Conservation (phyloP, 805 yeast species). For the Starmerella sp. region DNA sequence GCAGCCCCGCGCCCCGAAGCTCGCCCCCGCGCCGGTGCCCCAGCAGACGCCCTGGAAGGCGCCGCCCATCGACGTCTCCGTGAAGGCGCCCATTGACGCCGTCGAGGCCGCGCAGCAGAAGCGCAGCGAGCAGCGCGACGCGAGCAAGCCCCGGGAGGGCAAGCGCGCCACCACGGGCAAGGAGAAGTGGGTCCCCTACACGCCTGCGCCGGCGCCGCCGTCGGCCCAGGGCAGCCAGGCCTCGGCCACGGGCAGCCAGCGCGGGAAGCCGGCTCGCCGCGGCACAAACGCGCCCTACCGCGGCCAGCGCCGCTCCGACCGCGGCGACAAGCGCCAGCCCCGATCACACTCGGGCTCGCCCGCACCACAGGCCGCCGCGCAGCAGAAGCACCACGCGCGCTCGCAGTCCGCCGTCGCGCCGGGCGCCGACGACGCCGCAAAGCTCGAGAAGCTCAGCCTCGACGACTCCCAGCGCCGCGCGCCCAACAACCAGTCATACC, state of each 20-base stretch:
- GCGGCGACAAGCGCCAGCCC: conserved; percentile 11
- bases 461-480: conserved; percentile 1
- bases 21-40: conserved; percentile 60
- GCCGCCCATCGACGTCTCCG: conserved; percentile 13
- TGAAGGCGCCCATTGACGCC: conserved; percentile 12
- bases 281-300: conserved; percentile 4
- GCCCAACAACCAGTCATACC: neutral
- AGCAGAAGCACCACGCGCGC: conserved; percentile 11
- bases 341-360: conserved; percentile 7
- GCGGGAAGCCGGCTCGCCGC: conserved; percentile 8
- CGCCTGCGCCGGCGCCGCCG: conserved; percentile 19
- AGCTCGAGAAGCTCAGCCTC: conserved; percentile 2
- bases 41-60: conserved; percentile 51
- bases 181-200: conserved; percentile 37
- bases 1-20: conserved; percentile 20
- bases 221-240: neutral
- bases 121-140: conserved; percentile 9
- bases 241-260: conserved; percentile 5
- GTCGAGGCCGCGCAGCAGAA: conserved; percentile 13
- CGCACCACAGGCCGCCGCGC: neutral
- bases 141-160: conserved; percentile 1
- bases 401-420: conserved; percentile 7
- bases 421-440: neutral
- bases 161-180: conserved; percentile 33
- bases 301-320: conserved; percentile 2